Conservation (phyloP, 2,329 filamentous ascomycete genomes). For the Orbilia blumenaviensis region DNA sequence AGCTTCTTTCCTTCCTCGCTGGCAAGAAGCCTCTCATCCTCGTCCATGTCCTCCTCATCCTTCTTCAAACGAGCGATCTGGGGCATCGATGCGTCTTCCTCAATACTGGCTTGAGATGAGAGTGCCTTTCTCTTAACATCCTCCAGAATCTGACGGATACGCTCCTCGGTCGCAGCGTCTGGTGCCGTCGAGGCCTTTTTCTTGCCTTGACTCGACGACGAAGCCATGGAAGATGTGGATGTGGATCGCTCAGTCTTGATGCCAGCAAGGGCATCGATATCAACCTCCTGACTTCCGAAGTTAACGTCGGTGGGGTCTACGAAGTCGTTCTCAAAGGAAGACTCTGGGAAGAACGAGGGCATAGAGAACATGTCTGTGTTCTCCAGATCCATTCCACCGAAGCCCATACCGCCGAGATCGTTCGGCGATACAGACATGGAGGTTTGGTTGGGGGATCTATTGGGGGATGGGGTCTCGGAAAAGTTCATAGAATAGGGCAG, state of each 20-base stretch:
- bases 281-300: conserved; percentile 74
- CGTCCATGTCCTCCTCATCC: conserved; percentile 98
- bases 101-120: conserved; percentile 59
- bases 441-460: conserved; percentile 69
- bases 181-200: conserved; percentile 62
- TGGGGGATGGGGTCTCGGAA: conserved; percentile 66
- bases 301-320: conserved; percentile 62
- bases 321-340: conserved; percentile 66
- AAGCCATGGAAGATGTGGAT: conserved; percentile 44
- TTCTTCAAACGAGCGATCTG: conserved; percentile 81
- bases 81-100: conserved; percentile 63
- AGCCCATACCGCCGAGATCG: conserved; percentile 62
- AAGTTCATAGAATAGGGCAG: conserved; percentile 85
- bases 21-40: conserved; percentile 91
- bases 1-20: conserved; percentile 99
- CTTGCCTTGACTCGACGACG: conserved; percentile 65
- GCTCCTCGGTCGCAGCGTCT: conserved; percentile 78
- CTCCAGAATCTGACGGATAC: conserved; percentile 89
- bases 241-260: conserved; percentile 60
- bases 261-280: conserved; percentile 68
- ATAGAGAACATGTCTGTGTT: conserved; percentile 66
- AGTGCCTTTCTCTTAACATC: conserved; percentile 73
- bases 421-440: conserved; percentile 65
- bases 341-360: conserved; percentile 77
- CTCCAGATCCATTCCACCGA: conserved; percentile 58